Conservation (phyloP, 2,329 filamentous ascomycete genomes). For the Pseudogymnoascus sp. region DNA sequence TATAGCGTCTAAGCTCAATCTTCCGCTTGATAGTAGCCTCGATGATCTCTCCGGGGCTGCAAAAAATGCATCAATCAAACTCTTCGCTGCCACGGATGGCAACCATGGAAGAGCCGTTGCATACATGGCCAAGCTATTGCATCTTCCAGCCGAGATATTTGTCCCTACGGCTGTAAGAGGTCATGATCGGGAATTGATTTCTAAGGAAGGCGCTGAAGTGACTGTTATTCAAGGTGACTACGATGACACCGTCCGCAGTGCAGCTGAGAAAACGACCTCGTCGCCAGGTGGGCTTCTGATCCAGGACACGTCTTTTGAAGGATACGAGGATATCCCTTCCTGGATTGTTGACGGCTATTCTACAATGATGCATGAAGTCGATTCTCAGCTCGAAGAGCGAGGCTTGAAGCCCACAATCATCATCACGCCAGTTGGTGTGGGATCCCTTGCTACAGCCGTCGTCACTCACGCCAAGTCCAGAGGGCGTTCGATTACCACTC, state of each 20-base stretch:
- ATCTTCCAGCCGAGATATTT: conserved; percentile 49
- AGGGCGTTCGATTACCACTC: conserved; percentile 21
- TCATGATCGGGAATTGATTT: conserved; percentile 47
- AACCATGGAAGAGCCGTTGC: conserved; percentile 72
- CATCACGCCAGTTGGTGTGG: conserved; percentile 62
- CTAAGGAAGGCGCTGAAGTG: conserved; percentile 56
- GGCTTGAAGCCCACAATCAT: conserved; percentile 39
- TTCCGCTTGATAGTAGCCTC: conserved; percentile 23
- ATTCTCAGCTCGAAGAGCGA: conserved; percentile 50
- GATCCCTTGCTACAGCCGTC: conserved; percentile 64
- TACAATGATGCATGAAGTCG: conserved; percentile 62
- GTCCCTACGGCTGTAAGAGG: conserved; percentile 54
- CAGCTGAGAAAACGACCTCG: neutral
- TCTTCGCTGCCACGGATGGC: conserved; percentile 65
- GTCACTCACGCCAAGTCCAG: conserved; percentile 54
- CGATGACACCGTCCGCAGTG: conserved; percentile 34
- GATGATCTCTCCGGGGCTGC: conserved; percentile 35
- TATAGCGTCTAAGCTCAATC: conserved; percentile 36
- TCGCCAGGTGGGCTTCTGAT: conserved; percentile 45
- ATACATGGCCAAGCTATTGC: conserved; percentile 56
- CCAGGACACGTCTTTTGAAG: conserved; percentile 60
- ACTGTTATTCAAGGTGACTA: conserved; percentile 52
- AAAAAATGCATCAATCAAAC: conserved; percentile 27
- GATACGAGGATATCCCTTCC: conserved; percentile 47
- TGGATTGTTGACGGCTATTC: conserved; percentile 75